Evolutionary conservation across 345 rosid genomes (phyloP), one percentile per base, ranked within the genome.

Genomic region (Gossypium thurberi): DNA sequence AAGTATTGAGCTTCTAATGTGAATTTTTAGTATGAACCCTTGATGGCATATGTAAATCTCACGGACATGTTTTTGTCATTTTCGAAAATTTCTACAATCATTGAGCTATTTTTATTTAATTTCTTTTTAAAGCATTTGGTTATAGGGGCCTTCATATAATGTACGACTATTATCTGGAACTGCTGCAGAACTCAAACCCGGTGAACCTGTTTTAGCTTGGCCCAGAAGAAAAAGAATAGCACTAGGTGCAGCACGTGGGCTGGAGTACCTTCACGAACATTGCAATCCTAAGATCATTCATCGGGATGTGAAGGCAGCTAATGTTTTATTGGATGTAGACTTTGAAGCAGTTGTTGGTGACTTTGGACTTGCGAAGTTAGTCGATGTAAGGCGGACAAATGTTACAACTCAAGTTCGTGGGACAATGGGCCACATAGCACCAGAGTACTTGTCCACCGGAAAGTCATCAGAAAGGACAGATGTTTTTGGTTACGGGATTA

Each of bases 401-500:
- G 98, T 95, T 59, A 95, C 98, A 8, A 95, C 99, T 80, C 98
- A 95, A 83, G 94, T 95, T 81, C 93, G 98, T 25, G 99, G 99
- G 72, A 92, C 99, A 8, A 95, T 95, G 99, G 99, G 99, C 72
- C 99, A 92, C 82, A 95, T 92, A 78, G 99, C 99, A 8, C 98
- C 99, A 0, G 99, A 95, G 51, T 95, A 91, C 82, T 79, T 92
- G 81, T 95, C 99, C 60, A 95, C 97, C 0, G 99, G 99, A 53
- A 95, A 88, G 74, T 95, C 99, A 56, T 95, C 99, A 1, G 98
- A 91, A 78, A 84, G 94, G 78, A 92, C 99, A 6, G 99, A 95
- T 87, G 97, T 95, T 76, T 95, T 95, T 66, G 98, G 98, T 43
- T 94, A 90, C 33, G 98, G 98, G 23, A 92, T 94, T 53, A 85